These are phyloP conservation scores for Filobasidium floriforme DNA, from an alignment of 768 basidiomycete genomes.

Conservation along the genomic window DNA sequence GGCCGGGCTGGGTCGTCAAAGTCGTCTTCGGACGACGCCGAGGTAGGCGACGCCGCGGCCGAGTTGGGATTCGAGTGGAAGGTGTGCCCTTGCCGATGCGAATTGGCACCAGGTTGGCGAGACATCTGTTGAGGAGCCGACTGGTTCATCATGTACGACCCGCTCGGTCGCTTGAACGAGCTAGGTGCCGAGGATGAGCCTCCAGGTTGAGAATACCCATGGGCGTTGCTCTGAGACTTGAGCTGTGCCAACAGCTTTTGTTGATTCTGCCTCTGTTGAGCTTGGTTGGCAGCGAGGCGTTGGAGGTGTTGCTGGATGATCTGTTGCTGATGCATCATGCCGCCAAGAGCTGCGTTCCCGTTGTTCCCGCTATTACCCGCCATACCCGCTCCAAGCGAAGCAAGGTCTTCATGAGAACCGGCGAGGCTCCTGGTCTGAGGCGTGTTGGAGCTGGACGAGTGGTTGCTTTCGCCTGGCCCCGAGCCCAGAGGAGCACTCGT, in stretches of 20 bases:
- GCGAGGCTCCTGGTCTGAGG: slow-evolving; percentile 35
- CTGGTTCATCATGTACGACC: slow-evolving; percentile 2
- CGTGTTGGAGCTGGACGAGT: slow-evolving; percentile 40
- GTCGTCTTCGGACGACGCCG: slow-evolving; percentile 40
- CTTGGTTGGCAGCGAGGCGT: slow-evolving; percentile 23
- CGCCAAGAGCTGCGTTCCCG: background rate
- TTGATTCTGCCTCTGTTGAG: slow-evolving; percentile 23
- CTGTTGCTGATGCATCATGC: slow-evolving; percentile 24
- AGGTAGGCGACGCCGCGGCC: slow-evolving; percentile 37
- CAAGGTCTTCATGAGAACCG: slow-evolving; percentile 39
- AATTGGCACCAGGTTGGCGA: background rate
- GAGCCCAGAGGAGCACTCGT: slow-evolving; percentile 22
- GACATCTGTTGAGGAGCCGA: background rate
- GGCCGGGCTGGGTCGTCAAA: slow-evolving; percentile 31
- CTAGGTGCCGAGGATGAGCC: slow-evolving; percentile 14
- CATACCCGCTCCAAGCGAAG: slow-evolving; percentile 28
- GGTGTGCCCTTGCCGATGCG: background rate
- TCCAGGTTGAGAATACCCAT: slow-evolving; percentile 9
- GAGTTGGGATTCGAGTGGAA: slow-evolving; percentile 27
- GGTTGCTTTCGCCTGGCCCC: slow-evolving; percentile 28
- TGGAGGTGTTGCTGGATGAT: slow-evolving; percentile 25
- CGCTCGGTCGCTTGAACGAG: slow-evolving; percentile 6
- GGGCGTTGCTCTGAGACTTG: slow-evolving; percentile 16
- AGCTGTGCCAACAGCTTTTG: slow-evolving; percentile 23
- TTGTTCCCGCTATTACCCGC: slow-evolving; percentile 13